Evolutionary conservation across 805 yeast species (phyloP).

Genomic region (Sugiyamaella valdiviana): DNA sequence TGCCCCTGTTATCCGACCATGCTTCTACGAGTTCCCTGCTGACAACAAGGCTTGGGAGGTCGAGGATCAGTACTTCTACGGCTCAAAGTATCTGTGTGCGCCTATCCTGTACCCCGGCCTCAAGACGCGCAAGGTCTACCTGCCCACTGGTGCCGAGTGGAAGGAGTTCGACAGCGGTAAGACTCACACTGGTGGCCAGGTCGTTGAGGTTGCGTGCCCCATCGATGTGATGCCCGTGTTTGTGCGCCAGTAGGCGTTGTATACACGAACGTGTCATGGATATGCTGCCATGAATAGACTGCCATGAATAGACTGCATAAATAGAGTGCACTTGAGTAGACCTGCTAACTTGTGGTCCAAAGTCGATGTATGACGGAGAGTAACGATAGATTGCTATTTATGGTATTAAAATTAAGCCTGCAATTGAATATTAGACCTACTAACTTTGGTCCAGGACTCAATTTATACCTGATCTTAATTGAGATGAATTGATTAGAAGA

Average conservation of each 20-base stretch:
- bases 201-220: conserved; percentile 5
- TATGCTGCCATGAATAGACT: no score
- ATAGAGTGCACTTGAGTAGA: no score
- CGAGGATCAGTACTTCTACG: conserved; percentile 18
- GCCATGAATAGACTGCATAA: no score
- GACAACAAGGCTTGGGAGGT: conserved; percentile 15
- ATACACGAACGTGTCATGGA: no score
- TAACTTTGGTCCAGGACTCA: no score
- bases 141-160: conserved; percentile 16
- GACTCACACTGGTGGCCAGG: conserved; percentile 13
- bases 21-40: conserved; percentile 17
- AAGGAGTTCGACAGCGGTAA: conserved; percentile 10
- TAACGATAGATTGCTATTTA: no score
- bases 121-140: conserved; percentile 8
- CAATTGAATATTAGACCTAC: no score
- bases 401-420: no score
- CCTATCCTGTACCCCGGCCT: conserved; percentile 16
- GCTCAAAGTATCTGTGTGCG: conserved; percentile 15
- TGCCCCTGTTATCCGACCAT: conserved; percentile 17
- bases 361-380: no score
- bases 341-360: no score
- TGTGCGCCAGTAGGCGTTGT: neutral
- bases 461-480: no score
- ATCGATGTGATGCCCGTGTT: conserved; percentile 17
- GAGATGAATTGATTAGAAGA: no score